Percentiles rank a stretch among this genome's conserved stretches.
Conservation (phyloP, 1,139 yeast genomes). For the Pichia sp. region DNA sequence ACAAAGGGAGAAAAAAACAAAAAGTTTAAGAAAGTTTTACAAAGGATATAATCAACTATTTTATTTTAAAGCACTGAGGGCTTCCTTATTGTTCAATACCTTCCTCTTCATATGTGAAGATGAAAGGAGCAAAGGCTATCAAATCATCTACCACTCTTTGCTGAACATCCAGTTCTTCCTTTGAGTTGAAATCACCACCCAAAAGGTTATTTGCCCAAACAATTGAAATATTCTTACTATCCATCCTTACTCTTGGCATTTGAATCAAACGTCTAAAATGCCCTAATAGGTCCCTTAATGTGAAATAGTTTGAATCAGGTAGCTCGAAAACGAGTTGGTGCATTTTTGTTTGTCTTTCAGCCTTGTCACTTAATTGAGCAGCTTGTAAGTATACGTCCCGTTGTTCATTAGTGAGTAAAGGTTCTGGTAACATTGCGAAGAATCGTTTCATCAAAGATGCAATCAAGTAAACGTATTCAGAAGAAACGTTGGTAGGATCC, state of each 20-base stretch:
- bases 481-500: conserved; percentile 42
- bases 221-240: conserved; percentile 68
- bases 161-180: conserved; percentile 77
- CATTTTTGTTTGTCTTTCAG: conserved; percentile 61
- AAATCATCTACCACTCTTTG: conserved; percentile 81
- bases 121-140: conserved; percentile 75
- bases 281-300: conserved; percentile 75
- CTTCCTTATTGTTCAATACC: not conserved
- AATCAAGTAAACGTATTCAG: conserved; percentile 69
- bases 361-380: conserved; percentile 59
- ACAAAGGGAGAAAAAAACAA: too few relatives aligned
- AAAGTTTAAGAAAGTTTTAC: not conserved
- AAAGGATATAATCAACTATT: not conserved
- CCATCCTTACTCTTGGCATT: conserved; percentile 72
- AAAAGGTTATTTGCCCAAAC: conserved; percentile 94
- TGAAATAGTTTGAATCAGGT: conserved; percentile 94
- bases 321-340: conserved; percentile 84
- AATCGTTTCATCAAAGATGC: conserved; percentile 69
- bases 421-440: conserved; percentile 67
- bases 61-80: not conserved
- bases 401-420: conserved; percentile 56
- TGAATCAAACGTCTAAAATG: conserved; percentile 46
- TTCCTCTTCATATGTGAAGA: conserved; percentile 57
- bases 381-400: conserved; percentile 64
- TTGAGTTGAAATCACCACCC: conserved; percentile 44